Conservation (phyloP, 768 basidiomycete genomes). For the Albatrellus ellisii region DNA sequence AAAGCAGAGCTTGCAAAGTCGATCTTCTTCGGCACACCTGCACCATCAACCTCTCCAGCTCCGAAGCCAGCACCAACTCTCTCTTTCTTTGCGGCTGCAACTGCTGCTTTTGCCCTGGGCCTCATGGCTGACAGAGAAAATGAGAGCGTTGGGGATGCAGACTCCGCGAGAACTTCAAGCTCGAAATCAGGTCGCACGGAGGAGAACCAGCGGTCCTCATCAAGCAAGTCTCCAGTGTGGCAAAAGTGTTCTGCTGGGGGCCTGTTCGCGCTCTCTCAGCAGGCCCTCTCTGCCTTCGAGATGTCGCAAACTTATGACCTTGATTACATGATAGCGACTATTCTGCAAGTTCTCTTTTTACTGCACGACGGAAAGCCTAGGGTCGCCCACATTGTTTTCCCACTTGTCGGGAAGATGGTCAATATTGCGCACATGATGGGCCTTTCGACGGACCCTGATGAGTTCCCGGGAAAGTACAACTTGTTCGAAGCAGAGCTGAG, state of each 20-base stretch:
- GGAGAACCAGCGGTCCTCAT: constrained; percentile 6
- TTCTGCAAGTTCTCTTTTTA: constrained; percentile 41
- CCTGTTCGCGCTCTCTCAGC: constrained; percentile 35
- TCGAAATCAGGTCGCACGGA: constrained; percentile 11
- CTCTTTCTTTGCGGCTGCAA: constrained; percentile 14
- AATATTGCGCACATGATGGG: constrained; percentile 54
- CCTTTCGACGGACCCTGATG: constrained; percentile 45
- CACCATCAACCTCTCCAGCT: not conserved
- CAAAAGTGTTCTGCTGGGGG: constrained; percentile 21
- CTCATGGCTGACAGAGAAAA: constrained; percentile 11
- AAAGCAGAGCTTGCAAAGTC: constrained; percentile 12
- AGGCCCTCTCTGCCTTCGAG: constrained; percentile 32
- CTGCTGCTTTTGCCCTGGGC: constrained; percentile 12
- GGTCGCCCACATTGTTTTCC: constrained; percentile 27
- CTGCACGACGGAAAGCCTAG: constrained; percentile 37
- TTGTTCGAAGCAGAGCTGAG: constrained; percentile 40
- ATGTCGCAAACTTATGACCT: constrained; percentile 31
- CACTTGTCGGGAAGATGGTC: constrained; percentile 53
- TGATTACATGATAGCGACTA: constrained; percentile 45
- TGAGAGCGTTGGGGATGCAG: constrained; percentile 6
- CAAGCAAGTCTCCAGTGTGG: constrained; percentile 11
- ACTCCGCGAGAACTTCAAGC: constrained; percentile 2
- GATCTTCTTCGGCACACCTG: constrained; percentile 6
- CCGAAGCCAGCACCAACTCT: constrained; percentile 8
- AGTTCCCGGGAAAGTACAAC: constrained; percentile 31